A percentile compares a stretch with the other conserved stretches of the same genome.
Evolutionary conservation across 495 filamentous ascomycete species (phyloP).

Genomic region (Neurospora sp.): DNA sequence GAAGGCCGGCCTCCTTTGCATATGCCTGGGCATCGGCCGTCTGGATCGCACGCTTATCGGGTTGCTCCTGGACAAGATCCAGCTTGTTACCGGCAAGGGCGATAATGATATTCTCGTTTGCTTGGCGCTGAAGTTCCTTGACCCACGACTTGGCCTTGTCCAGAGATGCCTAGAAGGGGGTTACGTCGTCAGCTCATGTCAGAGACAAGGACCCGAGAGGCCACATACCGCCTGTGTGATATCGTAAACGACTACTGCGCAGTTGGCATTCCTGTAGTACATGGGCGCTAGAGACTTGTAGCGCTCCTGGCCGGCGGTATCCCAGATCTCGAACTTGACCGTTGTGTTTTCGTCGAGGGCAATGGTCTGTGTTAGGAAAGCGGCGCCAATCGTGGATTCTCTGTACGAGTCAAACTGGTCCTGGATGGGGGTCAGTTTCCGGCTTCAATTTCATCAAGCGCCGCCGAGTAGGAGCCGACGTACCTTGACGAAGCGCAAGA

Average conservation of each 20-base stretch:
- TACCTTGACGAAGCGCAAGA: slow-evolving; percentile 96
- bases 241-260: slow-evolving; percentile 97
- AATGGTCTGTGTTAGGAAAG: slow-evolving; percentile 97
- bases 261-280: slow-evolving; percentile 99
- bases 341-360: slow-evolving; percentile 94
- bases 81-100: slow-evolving; percentile 96
- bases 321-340: slow-evolving; percentile 99
- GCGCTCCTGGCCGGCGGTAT: slow-evolving; percentile 94
- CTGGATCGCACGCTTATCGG: slow-evolving; percentile 84
- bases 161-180: slow-evolving; percentile 60
- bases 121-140: slow-evolving; percentile 97
- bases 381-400: slow-evolving; percentile 97
- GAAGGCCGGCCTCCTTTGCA: slow-evolving; percentile 77
- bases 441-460: background rate
- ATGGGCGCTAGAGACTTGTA: slow-evolving; percentile 98
- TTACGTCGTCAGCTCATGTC: slow-evolving; percentile 8
- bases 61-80: slow-evolving; percentile 81
- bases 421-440: slow-evolving; percentile 34
- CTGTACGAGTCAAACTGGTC: slow-evolving; percentile 99
- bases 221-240: slow-evolving; percentile 90
- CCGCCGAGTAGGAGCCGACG: slow-evolving; percentile 9
- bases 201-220: background rate
- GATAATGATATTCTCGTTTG: slow-evolving; percentile 99
- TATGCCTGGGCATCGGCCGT: slow-evolving; percentile 91
- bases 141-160: slow-evolving; percentile 99